These are phyloP conservation scores for Penicillium sp. DNA, from an alignment of 2,329 filamentous ascomycete genomes.

Conservation along the genomic window DNA sequence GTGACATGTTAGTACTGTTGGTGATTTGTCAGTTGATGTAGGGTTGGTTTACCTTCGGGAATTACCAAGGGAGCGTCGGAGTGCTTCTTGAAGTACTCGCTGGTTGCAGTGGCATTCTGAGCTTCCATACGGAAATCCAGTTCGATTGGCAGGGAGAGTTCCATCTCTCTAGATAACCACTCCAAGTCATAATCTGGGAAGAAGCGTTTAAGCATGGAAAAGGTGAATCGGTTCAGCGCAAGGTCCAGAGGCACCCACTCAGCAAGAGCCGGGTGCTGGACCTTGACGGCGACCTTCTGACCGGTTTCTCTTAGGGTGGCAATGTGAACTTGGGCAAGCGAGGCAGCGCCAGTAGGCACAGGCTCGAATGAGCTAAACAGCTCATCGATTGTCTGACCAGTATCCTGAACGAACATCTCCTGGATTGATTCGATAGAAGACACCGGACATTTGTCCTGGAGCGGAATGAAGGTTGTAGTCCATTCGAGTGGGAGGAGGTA, in stretches of 20 bases:
- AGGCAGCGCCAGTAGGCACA: constrained; percentile 85
- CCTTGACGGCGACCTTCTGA: constrained; percentile 89
- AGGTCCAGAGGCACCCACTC: constrained; percentile 90
- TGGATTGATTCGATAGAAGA: constrained; percentile 85
- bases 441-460: constrained; percentile 94
- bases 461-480: constrained; percentile 91
- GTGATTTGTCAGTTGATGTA: background rate
- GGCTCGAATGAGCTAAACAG: constrained; percentile 83
- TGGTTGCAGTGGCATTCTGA: constrained; percentile 75
- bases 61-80: constrained; percentile 80
- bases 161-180: constrained; percentile 94
- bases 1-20: constrained; percentile 13
- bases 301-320: constrained; percentile 79
- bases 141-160: constrained; percentile 84
- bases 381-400: constrained; percentile 73
- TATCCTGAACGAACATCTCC: constrained; percentile 82
- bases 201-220: constrained; percentile 83
- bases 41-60: constrained; percentile 56
- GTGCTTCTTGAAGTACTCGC: constrained; percentile 75
- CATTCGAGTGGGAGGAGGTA: constrained; percentile 89
- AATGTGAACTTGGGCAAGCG: constrained; percentile 89
- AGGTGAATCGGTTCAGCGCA: constrained; percentile 82
- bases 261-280: constrained; percentile 86
- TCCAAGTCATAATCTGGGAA: constrained; percentile 98
- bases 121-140: constrained; percentile 87